These are phyloP conservation scores for Dissophora globulifera DNA, from an alignment of 192 early-diverging fungal genomes.

Conservation along the genomic window DNA sequence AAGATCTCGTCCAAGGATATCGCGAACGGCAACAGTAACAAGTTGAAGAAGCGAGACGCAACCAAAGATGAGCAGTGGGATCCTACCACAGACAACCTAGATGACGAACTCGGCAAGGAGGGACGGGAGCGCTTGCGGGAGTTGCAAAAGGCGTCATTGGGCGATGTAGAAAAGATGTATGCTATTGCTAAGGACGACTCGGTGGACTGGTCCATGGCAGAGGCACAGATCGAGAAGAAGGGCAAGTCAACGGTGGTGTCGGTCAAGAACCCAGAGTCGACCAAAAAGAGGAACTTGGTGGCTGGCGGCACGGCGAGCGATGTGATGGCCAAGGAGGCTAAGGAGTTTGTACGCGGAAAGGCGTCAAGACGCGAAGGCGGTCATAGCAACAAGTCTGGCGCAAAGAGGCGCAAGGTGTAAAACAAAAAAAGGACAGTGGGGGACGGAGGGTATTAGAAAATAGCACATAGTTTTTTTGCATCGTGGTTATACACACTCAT, in stretches of 20 bases:
- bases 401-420: constrained; percentile 48
- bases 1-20: constrained; percentile 13
- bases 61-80: constrained; percentile 91
- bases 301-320: constrained; percentile 57
- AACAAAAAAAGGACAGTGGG: no score
- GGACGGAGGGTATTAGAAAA: no score
- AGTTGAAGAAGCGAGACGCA: constrained; percentile 57
- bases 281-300: constrained; percentile 62
- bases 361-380: constrained; percentile 42
- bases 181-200: constrained; percentile 38
- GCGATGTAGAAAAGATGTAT: constrained; percentile 38
- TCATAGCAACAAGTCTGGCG: constrained; percentile 4
- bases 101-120: constrained; percentile 87
- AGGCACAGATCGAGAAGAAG: constrained; percentile 72
- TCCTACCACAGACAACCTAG: constrained; percentile 77
- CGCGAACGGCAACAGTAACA: constrained; percentile 31
- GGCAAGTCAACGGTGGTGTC: constrained; percentile 73
- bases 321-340: constrained; percentile 60
- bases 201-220: constrained; percentile 80
- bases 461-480: neutral
- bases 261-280: constrained; percentile 73
- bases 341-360: constrained; percentile 44
- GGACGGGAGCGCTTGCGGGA: constrained; percentile 80
- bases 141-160: constrained; percentile 36
- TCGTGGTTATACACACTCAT: no score